A percentile compares a stretch with the other conserved stretches of the same genome.
phyloP scores from a whole-genome alignment of 805 yeast species.

The Pichia sporocuriosa region DNA sequence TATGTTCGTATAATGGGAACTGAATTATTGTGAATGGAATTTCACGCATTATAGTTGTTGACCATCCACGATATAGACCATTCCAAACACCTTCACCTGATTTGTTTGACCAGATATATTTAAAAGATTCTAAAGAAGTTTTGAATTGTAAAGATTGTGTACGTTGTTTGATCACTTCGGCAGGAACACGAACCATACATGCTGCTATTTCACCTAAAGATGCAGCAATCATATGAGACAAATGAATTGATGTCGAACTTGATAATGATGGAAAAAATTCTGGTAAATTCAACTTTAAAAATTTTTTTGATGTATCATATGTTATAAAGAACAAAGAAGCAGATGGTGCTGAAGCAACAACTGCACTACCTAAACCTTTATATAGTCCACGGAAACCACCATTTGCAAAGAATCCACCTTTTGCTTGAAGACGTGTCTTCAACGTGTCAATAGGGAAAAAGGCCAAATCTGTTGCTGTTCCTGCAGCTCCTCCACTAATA shows the following conservation, averaged over 20 bases:
- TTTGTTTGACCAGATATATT: conserved; percentile 50
- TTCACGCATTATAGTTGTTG: conserved; percentile 86
- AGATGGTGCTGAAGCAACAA: conserved; percentile 90
- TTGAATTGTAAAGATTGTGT: conserved; percentile 66
- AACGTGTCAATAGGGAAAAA: conserved; percentile 96
- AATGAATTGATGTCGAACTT: conserved; percentile 27
- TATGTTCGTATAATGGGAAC: conserved; percentile 84
- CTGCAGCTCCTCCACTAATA: conserved; percentile 87
- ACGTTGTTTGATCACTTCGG: conserved; percentile 92
- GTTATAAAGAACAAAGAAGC: conserved; percentile 75
- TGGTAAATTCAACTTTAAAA: conserved; percentile 21
- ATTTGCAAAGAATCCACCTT: conserved; percentile 85
- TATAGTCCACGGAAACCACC: conserved; percentile 94
- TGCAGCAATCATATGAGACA: conserved; percentile 81
- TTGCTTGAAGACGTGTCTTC: conserved; percentile 91
- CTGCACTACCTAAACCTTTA: conserved; percentile 86
- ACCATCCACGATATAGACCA: conserved; percentile 91
- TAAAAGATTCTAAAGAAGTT: conserved; percentile 62
- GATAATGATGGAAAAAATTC: conserved; percentile 16
- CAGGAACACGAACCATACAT: conserved; percentile 91
- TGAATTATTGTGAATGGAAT: conserved; percentile 96
- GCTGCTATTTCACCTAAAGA: conserved; percentile 90
- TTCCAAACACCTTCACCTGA: conserved; percentile 71
- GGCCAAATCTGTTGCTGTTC: conserved; percentile 88
- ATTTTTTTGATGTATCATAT: conserved; percentile 65